Conservation (phyloP, 2,329 filamentous ascomycete genomes). For the Iodosphaeria phyllophila region DNA sequence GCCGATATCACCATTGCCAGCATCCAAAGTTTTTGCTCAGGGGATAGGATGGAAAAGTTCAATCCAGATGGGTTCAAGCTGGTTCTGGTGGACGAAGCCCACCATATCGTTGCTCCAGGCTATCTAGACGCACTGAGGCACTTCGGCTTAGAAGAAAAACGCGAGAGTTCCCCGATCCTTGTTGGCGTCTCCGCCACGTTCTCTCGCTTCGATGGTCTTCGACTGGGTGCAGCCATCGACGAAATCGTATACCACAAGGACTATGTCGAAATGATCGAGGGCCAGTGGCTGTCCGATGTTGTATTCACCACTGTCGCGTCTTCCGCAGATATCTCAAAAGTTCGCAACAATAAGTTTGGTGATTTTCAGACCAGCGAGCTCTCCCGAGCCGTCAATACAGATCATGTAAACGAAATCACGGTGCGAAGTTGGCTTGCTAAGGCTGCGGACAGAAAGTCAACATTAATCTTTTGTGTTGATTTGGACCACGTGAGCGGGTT, state of each 20-base stretch:
- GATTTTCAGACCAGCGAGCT: slow-evolving; percentile 71
- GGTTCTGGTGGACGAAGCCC: slow-evolving; percentile 84
- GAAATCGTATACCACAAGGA: slow-evolving; percentile 90
- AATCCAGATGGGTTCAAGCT: slow-evolving; percentile 69
- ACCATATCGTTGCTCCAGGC: slow-evolving; percentile 76
- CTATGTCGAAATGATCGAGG: slow-evolving; percentile 46
- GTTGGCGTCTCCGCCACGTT: slow-evolving; percentile 80
- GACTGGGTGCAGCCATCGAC: slow-evolving; percentile 70
- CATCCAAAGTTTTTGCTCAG: slow-evolving; percentile 65
- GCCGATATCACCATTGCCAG: slow-evolving; percentile 93
- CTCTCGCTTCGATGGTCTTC: slow-evolving; percentile 64
- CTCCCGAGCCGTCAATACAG: slow-evolving; percentile 67
- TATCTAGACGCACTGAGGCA: slow-evolving; percentile 64
- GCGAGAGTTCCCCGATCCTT: slow-evolving; percentile 41
- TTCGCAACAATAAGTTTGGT: slow-evolving; percentile 44
- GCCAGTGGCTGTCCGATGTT: slow-evolving; percentile 85
- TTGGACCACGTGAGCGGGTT: slow-evolving; percentile 61
- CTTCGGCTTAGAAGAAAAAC: slow-evolving; percentile 43
- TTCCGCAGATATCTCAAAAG: slow-evolving; percentile 57
- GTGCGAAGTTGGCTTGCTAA: slow-evolving; percentile 74
- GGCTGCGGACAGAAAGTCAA: slow-evolving; percentile 57
- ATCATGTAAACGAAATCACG: slow-evolving; percentile 63
- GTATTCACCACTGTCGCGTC: slow-evolving; percentile 85
- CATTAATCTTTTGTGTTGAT: slow-evolving; percentile 88
- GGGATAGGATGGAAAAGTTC: slow-evolving; percentile 64